Percentiles rank a stretch among this genome's conserved stretches.
These are phyloP conservation scores for Rhodamnia rubescens DNA, from an alignment of 345 rosid species.

Conservation along the genomic window DNA sequence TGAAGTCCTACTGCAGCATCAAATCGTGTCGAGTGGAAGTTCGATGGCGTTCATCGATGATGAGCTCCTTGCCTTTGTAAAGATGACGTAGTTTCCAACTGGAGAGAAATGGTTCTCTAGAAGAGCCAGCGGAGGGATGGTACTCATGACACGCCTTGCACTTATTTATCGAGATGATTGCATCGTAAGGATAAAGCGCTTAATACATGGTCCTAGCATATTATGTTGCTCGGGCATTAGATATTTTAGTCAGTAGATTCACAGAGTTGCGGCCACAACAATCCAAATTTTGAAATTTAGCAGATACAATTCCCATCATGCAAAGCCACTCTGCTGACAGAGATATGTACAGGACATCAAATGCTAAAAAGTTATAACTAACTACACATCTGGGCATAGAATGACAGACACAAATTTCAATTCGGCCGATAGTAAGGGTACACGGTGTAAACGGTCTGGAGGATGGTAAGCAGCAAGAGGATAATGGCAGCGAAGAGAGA, in stretches of 20 bases:
- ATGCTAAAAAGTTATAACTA: not conserved
- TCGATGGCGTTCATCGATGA: not conserved
- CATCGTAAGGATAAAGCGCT: not conserved
- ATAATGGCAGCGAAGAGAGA: conserved; percentile 6
- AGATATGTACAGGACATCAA: not conserved
- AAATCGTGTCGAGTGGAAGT: not conserved
- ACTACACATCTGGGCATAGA: not conserved
- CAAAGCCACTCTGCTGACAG: not conserved
- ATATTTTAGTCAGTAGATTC: not conserved
- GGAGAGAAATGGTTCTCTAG: not conserved
- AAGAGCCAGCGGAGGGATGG: not conserved
- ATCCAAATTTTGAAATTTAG: not conserved
- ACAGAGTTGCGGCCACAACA: not conserved
- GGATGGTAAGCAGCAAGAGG: not conserved
- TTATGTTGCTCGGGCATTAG: not conserved
- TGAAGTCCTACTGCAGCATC: not conserved
- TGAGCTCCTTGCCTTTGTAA: not conserved
- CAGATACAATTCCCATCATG: not conserved
- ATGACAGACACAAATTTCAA: not conserved
- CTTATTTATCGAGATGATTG: not conserved
- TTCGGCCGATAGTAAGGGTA: not conserved
- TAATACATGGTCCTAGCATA: not conserved
- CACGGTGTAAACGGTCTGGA: not conserved
- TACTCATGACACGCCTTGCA: not conserved
- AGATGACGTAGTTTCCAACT: not conserved